Evolutionary conservation across 257 asterid species (phyloP).

Genomic region (Nicotiana knightiana): DNA sequence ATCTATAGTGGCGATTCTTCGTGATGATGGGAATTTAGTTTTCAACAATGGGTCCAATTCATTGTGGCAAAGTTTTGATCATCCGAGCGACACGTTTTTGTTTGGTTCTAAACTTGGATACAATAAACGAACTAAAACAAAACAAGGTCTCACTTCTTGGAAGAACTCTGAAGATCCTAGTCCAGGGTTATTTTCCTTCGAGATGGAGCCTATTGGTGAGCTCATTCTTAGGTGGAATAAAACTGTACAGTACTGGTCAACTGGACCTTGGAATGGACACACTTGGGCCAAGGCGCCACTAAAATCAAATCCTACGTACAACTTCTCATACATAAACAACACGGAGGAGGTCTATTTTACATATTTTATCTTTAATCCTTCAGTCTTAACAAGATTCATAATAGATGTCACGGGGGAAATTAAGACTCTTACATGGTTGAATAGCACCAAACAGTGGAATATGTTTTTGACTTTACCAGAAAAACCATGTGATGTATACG

Average conservation of each 20-base stretch:
- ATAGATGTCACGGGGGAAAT: constrained; percentile 19
- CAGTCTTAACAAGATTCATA: constrained; percentile 16
- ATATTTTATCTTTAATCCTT: constrained; percentile 14
- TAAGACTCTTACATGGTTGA: constrained; percentile 27
- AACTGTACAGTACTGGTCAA: constrained; percentile 39
- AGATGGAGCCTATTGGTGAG: constrained; percentile 33
- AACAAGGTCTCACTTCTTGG: constrained; percentile 15
- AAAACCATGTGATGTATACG: constrained; percentile 16
- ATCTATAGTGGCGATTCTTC: not conserved
- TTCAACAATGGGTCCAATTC: not conserved
- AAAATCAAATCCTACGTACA: not conserved
- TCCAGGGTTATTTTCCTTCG: constrained; percentile 52
- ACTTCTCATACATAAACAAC: constrained; percentile 17
- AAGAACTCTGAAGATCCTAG: constrained; percentile 58
- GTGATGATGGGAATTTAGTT: constrained; percentile 16
- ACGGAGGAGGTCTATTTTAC: constrained; percentile 33
- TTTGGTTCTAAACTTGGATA: not conserved
- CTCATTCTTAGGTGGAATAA: constrained; percentile 38
- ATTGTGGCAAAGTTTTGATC: constrained; percentile 24
- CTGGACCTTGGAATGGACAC: constrained; percentile 51
- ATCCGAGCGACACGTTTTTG: constrained; percentile 16
- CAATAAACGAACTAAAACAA: constrained; percentile 10
- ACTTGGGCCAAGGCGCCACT: too few species aligned
- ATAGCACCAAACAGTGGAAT: constrained; percentile 22
- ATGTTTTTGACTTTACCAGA: constrained; percentile 28